Conservation (phyloP, 108 stramenopile genomes). For the Cyclotella baltica region DNA sequence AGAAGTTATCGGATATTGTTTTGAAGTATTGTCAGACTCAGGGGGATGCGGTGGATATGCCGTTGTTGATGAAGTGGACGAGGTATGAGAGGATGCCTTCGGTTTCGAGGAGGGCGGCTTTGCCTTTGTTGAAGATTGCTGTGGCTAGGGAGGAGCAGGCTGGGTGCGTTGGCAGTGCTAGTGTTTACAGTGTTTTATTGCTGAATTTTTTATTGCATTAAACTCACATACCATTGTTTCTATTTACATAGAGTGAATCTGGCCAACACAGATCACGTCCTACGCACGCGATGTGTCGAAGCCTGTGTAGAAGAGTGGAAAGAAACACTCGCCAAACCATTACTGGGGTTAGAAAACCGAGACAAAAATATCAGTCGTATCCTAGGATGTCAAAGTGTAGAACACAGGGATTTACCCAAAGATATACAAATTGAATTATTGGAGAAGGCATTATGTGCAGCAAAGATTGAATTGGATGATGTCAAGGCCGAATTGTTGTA, state of each 20-base stretch:
- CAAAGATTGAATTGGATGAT: slow-evolving; percentile 57
- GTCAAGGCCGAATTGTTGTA: slow-evolving; percentile 55
- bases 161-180: too few species aligned
- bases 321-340: slow-evolving; percentile 55
- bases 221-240: too few species aligned
- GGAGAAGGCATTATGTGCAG: slow-evolving; percentile 57
- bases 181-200: too few species aligned
- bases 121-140: slow-evolving; percentile 51
- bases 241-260: too few species aligned
- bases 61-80: slow-evolving; percentile 48
- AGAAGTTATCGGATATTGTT: slow-evolving; percentile 53
- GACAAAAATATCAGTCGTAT: slow-evolving; percentile 54
- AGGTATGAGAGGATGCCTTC: slow-evolving; percentile 51
- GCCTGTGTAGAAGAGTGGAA: slow-evolving; percentile 61
- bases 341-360: slow-evolving; percentile 48
- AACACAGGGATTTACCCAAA: slow-evolving; percentile 52
- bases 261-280: slow-evolving; percentile 45
- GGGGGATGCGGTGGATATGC: slow-evolving; percentile 49
- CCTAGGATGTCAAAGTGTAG: slow-evolving; percentile 44
- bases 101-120: slow-evolving; percentile 51
- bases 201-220: too few species aligned
- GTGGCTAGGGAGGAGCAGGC: slow-evolving; percentile 40
- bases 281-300: slow-evolving; percentile 53
- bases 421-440: slow-evolving; percentile 52
- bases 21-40: slow-evolving; percentile 55